A percentile compares a stretch with the other conserved stretches of the same genome.
Conservation (phyloP, 768 basidiomycete genomes). For the Russula lepida region DNA sequence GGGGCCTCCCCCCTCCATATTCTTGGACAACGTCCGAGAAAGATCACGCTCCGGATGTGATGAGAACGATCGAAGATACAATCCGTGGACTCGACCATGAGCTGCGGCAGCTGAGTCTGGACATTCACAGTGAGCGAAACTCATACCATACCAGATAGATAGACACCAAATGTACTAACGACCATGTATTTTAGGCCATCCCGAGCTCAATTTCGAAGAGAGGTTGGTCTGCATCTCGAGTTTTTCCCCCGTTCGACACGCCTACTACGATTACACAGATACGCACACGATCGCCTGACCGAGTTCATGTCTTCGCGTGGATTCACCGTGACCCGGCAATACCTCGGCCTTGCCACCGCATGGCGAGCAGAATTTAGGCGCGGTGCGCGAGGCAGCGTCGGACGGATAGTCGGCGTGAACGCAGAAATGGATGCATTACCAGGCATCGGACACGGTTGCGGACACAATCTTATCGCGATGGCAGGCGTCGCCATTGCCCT, state of each 20-base stretch:
- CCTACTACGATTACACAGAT: slow-evolving; percentile 32
- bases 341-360: slow-evolving; percentile 64
- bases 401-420: slow-evolving; percentile 67
- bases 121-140: slow-evolving; percentile 54
- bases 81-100: slow-evolving; percentile 44
- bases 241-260: background rate
- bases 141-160: background rate
- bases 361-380: slow-evolving; percentile 68
- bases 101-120: slow-evolving; percentile 56
- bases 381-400: slow-evolving; percentile 39
- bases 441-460: slow-evolving; percentile 58
- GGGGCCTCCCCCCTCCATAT: slow-evolving; percentile 22
- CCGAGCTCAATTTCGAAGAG: slow-evolving; percentile 61
- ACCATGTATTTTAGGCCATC: slow-evolving; percentile 39
- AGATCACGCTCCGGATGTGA: slow-evolving; percentile 30
- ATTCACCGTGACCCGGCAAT: slow-evolving; percentile 62
- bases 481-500: slow-evolving; percentile 69
- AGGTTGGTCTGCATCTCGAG: slow-evolving; percentile 32
- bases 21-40: slow-evolving; percentile 5
- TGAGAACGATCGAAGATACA: slow-evolving; percentile 44
- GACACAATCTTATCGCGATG: slow-evolving; percentile 78
- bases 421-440: slow-evolving; percentile 65
- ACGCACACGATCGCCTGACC: slow-evolving; percentile 63
- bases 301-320: slow-evolving; percentile 59
- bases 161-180: background rate